Conservation (phyloP, 352 stramenopile genomes). For the Globisporangium paroecandrum region DNA sequence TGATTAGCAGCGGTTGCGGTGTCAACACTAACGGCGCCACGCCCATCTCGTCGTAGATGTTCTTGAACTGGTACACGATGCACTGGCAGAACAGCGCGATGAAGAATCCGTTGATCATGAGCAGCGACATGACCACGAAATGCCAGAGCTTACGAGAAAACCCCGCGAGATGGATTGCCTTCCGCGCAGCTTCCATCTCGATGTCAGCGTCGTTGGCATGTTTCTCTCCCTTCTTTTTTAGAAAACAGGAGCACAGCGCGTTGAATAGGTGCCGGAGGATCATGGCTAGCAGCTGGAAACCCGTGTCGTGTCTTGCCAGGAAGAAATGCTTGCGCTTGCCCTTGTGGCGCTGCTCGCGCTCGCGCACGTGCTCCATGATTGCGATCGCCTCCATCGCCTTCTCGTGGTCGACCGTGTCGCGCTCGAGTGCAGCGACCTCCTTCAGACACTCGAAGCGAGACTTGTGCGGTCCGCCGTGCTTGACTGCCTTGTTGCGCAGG, state of each 20-base stretch:
- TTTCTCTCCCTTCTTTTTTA: neutral
- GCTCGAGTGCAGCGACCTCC: slow-evolving; percentile 20
- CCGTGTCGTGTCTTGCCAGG: slow-evolving; percentile 18
- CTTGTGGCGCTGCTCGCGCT: slow-evolving; percentile 6
- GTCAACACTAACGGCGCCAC: neutral
- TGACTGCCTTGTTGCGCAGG: neutral
- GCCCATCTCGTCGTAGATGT: slow-evolving; percentile 3
- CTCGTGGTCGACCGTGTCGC: slow-evolving; percentile 11
- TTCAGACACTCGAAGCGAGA: slow-evolving; percentile 22
- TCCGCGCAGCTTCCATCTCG: neutral
- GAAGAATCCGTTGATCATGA: slow-evolving; percentile 19
- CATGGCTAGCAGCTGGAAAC: slow-evolving; percentile 28
- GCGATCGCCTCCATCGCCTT: slow-evolving; percentile 24
- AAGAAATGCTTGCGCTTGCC: slow-evolving; percentile 1
- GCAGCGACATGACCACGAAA: slow-evolving; percentile 10
- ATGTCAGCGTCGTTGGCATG: neutral
- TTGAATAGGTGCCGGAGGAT: slow-evolving; percentile 9
- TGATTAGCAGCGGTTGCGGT: slow-evolving; percentile 9
- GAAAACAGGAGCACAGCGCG: neutral
- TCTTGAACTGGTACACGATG: slow-evolving; percentile 11
- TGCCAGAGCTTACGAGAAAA: slow-evolving; percentile 12
- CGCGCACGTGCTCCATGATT: slow-evolving; percentile 24
- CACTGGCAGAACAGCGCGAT: slow-evolving; percentile 15
- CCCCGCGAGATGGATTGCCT: neutral
- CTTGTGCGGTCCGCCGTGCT: neutral